Evolutionary conservation across 345 rosid genomes (phyloP), one percentile per base, ranked within the genome.

Genomic region (Cardiospermum halicacabum): DNA sequence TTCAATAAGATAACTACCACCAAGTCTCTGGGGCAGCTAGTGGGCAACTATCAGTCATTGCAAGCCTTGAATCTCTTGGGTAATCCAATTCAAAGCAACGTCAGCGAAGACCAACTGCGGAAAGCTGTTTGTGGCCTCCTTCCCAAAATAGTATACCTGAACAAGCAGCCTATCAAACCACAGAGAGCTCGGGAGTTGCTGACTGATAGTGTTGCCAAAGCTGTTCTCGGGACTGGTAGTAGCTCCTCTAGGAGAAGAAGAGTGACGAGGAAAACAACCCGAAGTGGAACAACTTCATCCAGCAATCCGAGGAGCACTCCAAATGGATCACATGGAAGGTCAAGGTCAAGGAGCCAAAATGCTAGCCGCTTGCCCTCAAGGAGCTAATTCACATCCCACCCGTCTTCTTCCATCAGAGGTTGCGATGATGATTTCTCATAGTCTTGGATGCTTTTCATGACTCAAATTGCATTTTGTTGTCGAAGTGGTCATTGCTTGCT

Each of bases 1-100:
- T 94, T 94, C 84, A 88, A 90, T 84, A 94, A 87, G 91, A 87
- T 94, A 64, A 81, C 95, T 5, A 90, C 99, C 45, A 70, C 88
- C 9, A 88, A 87, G 71, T 85, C 89, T 25, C 77, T 94, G 9
- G 95, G 96, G 4, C 99, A 91, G 85, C 91, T 94, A 11, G 97
- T 90, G 42, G 91, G 96, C 4, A 88, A 88, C 79, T 93, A 88
- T 85, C 79, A 81, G 74, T 76, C 99, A 15, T 69, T 93, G 55
- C 77, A 79, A 48, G 98, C 96, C 59, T 56, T 93, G 32, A 93
- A 88, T 72, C 81, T 93, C 16, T 60, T 90, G 40, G 98, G 98
- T 34, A 93, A 86, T 79, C 94, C 96, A 7, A 69, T 90, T 28
- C 97, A 84, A 69, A 88, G 66, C 80, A 90, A 90, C 69, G 59